Percentiles rank a stretch among this genome's conserved stretches.
These are phyloP conservation scores for Calonectria hawksworthii DNA, from an alignment of 2,329 filamentous ascomycete species.

Conservation along the genomic window DNA sequence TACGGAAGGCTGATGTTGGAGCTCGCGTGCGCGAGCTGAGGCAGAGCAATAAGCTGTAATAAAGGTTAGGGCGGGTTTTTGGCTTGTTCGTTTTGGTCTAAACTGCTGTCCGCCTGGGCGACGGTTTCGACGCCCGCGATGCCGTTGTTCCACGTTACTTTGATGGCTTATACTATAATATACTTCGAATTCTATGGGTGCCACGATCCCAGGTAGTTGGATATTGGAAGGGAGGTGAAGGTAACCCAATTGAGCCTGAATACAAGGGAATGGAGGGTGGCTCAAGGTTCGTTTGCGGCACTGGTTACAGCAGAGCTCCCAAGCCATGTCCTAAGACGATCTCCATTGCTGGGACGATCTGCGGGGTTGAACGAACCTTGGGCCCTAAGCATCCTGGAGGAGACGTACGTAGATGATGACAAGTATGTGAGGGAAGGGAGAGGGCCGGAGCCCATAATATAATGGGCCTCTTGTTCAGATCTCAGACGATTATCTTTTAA, in stretches of 20 bases:
- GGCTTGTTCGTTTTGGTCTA: background rate
- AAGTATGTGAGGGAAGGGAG: conserved; percentile 7
- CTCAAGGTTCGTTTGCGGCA: conserved; percentile 5
- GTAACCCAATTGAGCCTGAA: conserved; percentile 29
- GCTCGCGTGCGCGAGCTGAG: conserved; percentile 33
- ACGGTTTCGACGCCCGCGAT: background rate
- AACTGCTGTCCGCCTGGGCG: background rate
- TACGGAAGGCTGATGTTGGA: conserved; percentile 15
- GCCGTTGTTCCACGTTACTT: conserved; percentile 24
- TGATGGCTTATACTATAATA: conserved; percentile 5
- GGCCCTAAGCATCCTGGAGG: conserved; percentile 9
- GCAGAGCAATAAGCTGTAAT: conserved; percentile 24
- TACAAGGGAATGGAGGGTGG: conserved; percentile 14
- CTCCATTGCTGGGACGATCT: conserved; percentile 13
- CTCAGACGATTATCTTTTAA: conserved; percentile 28
- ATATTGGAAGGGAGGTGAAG: conserved; percentile 17
- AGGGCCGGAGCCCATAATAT: conserved; percentile 24
- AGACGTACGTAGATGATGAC: background rate
- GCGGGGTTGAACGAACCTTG: conserved; percentile 19
- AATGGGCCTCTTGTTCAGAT: conserved; percentile 28
- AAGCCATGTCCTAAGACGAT: conserved; percentile 1
- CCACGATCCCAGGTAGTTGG: conserved; percentile 28
- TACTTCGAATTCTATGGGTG: conserved; percentile 26
- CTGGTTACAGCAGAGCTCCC: background rate
- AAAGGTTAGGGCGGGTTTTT: conserved; percentile 10